Evolutionary conservation across 129 eudicot species (phyloP).

Genomic region (Rutidosis leptorrhynchoides): DNA sequence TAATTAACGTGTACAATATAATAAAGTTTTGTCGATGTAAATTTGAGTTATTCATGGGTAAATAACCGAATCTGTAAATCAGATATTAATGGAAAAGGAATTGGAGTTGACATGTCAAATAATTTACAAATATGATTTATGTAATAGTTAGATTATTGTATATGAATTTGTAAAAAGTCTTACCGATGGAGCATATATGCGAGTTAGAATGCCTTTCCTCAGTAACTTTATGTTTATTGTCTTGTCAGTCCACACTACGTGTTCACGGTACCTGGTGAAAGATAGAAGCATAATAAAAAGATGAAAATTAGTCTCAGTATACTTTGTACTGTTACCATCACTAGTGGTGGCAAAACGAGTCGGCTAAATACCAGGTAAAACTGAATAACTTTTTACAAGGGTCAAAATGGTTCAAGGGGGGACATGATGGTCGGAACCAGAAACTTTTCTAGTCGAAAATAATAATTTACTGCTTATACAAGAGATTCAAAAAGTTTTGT

Average conservation of each 20-base stretch:
- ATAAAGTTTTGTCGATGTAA: background rate
- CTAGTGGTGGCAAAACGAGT: background rate
- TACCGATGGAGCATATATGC: constrained; percentile 96
- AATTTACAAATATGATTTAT: too few relatives aligned
- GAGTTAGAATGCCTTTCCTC: constrained; percentile 88
- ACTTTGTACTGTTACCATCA: background rate
- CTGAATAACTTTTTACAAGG: background rate
- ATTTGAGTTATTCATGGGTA: background rate
- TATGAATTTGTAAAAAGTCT: constrained; percentile 14
- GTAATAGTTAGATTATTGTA: too few relatives aligned
- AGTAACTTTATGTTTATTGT: constrained; percentile 61
- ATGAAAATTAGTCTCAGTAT: constrained; percentile 2
- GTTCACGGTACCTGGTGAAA: constrained; percentile 78
- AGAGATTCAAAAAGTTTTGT: background rate
- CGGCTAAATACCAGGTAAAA: background rate
- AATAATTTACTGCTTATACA: background rate
- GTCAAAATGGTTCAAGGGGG: background rate
- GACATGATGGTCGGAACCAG: background rate
- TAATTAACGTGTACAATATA: background rate
- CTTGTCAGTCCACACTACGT: constrained; percentile 92
- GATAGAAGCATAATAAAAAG: constrained; percentile 21
- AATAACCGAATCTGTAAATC: background rate
- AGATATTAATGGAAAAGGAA: background rate
- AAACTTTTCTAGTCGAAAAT: background rate
- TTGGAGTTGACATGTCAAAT: too few relatives aligned